Conservation (phyloP, 352 stramenopile species). For the Globisporangium alternatum region DNA sequence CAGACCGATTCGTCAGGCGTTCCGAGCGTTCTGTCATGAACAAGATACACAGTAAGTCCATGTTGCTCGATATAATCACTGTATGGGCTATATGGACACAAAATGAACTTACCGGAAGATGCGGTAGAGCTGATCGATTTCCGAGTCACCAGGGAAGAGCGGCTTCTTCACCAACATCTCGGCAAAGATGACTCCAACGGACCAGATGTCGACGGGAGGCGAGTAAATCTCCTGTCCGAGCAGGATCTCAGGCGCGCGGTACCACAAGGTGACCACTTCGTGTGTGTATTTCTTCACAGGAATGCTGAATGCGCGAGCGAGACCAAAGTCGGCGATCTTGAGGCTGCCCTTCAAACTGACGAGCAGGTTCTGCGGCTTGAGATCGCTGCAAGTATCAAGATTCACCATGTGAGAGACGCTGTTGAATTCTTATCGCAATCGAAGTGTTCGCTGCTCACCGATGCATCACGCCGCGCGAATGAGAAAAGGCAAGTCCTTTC, state of each 20-base stretch:
- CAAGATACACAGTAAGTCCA: background rate
- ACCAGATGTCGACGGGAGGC: slow-evolving; percentile 86
- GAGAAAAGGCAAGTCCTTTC: slow-evolving; percentile 84
- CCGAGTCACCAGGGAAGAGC: slow-evolving; percentile 78
- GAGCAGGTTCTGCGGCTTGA: slow-evolving; percentile 98
- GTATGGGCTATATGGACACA: background rate
- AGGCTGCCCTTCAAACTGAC: slow-evolving; percentile 92
- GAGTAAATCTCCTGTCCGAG: slow-evolving; percentile 92
- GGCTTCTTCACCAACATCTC: slow-evolving; percentile 85
- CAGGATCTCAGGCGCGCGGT: slow-evolving; percentile 97
- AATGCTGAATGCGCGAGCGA: slow-evolving; percentile 96
- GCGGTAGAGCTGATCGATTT: slow-evolving; percentile 88
- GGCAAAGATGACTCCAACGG: slow-evolving; percentile 82
- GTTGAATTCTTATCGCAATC: too few species aligned
- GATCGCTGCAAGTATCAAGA: slow-evolving; percentile 61
- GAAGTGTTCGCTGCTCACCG: slow-evolving; percentile 31
- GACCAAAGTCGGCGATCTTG: slow-evolving; percentile 98
- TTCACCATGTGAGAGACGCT: too few species aligned
- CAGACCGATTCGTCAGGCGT: slow-evolving; percentile 96
- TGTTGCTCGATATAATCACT: background rate
- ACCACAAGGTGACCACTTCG: slow-evolving; percentile 99
- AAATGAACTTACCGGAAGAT: slow-evolving; percentile 64
- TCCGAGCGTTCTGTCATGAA: slow-evolving; percentile 75
- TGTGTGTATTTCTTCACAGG: slow-evolving; percentile 98
- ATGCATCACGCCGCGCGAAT: slow-evolving; percentile 87